Conservation (phyloP, 2,329 filamentous ascomycete genomes). For the Fusarium robinianum region DNA sequence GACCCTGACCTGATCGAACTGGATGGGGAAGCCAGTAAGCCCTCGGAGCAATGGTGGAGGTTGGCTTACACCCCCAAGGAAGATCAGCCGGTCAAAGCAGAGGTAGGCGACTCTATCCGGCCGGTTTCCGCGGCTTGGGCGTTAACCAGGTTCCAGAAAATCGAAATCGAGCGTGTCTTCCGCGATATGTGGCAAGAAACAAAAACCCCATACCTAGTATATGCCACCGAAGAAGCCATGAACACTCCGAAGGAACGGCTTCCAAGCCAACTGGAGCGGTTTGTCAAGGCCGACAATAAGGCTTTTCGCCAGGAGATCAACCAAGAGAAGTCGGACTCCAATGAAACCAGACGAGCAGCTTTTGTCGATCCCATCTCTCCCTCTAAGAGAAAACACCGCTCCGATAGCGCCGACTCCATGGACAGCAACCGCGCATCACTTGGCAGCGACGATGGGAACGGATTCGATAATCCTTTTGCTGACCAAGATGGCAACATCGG, state of each 20-base stretch:
- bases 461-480: constrained; percentile 40
- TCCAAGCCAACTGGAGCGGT: constrained; percentile 48
- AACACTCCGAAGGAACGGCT: constrained; percentile 40
- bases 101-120: constrained; percentile 46
- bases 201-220: constrained; percentile 55
- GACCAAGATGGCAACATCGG: constrained; percentile 32
- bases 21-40: constrained; percentile 37
- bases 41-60: constrained; percentile 61
- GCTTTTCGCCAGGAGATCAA: constrained; percentile 56
- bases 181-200: constrained; percentile 53
- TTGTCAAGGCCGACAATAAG: constrained; percentile 57
- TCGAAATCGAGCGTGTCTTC: constrained; percentile 51
- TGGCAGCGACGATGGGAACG: constrained; percentile 46
- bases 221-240: constrained; percentile 52
- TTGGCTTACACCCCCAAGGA: constrained; percentile 49
- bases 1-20: constrained; percentile 50
- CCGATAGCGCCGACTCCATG: constrained; percentile 53
- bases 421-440: constrained; percentile 51
- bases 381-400: constrained; percentile 52
- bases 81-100: constrained; percentile 50
- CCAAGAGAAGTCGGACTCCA: constrained; percentile 41
- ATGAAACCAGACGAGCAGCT: constrained; percentile 21
- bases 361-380: constrained; percentile 49
- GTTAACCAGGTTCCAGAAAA: constrained; percentile 47
- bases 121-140: background rate